A percentile compares a stretch with the other conserved stretches of the same genome.
Evolutionary conservation across 257 asterid genomes (phyloP).

Genomic region (Solanum chilense): DNA sequence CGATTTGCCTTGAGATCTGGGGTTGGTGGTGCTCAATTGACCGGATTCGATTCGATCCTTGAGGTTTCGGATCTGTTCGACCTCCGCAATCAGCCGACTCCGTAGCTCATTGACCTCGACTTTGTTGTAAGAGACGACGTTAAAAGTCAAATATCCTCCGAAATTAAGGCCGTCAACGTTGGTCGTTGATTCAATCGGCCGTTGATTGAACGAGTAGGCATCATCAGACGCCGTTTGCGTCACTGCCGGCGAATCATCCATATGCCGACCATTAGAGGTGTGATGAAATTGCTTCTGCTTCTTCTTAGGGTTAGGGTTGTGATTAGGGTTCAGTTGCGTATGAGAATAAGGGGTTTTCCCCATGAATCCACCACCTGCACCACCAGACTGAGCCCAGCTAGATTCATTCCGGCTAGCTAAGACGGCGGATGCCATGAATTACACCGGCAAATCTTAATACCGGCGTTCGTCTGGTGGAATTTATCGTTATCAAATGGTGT

Average conservation of each 20-base stretch:
- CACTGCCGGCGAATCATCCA: constrained; percentile 43
- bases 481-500: not conserved
- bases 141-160: constrained; percentile 49
- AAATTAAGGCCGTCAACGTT: constrained; percentile 39
- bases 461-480: constrained; percentile 30
- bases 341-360: constrained; percentile 63
- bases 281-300: constrained; percentile 60
- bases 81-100: constrained; percentile 51
- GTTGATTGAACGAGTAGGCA: constrained; percentile 80
- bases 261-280: constrained; percentile 34
- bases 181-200: constrained; percentile 22
- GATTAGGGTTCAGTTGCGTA: constrained; percentile 48
- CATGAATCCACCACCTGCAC: constrained; percentile 43
- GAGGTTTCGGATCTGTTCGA: constrained; percentile 64
- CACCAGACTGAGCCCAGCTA: constrained; percentile 60
- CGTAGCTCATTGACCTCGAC: constrained; percentile 54
- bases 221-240: constrained; percentile 88
- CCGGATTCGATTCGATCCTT: constrained; percentile 66
- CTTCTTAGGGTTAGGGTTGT: constrained; percentile 65
- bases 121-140: constrained; percentile 39
- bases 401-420: constrained; percentile 82
- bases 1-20: constrained; percentile 39
- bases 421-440: constrained; percentile 81
- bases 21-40: constrained; percentile 31
- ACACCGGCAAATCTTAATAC: constrained; percentile 35